Evolutionary conservation across 345 rosid genomes (phyloP), one percentile per base, ranked within the genome.

Genomic region (Lagerstroemia speciosa): DNA sequence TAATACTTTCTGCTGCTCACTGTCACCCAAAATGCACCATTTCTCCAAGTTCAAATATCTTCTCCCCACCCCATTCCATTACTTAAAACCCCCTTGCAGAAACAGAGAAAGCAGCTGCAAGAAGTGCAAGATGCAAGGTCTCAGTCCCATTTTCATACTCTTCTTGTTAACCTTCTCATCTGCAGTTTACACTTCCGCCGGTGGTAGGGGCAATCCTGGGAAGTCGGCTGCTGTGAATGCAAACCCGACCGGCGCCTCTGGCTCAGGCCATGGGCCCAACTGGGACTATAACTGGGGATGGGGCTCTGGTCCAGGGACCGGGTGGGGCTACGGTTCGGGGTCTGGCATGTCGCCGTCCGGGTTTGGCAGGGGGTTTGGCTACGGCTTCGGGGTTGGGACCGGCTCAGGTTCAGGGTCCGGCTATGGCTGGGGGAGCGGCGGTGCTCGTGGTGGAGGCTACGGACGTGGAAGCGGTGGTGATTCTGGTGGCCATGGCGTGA

Each of bases 311-410:
- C 98, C 98, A 3, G 78, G 80, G 10, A 76, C 81, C 4, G 93
- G 96, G 6, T 93, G 88, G 89, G 98, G 98, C 43, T 93, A 78
- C 46, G 98, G 98, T 32, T 80, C 96, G 0, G 98, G 98, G 17
- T 88, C 96, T 0, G 96, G 90, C 6, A 72, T 83, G 50, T 86
- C 97, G 0, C 93, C 90, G 0, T 82, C 72, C 24, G 98, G 98
- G 4, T 88, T 83, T 50, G 97, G 90, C 15, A 83, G 71, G 16
- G 96, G 96, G 9, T 88, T 41, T 45, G 97, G 97, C n/a, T 87
- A 8, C 57, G 98, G 98, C 11, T 70, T 83, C 0, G 97, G 92
- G 31, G 78, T 90, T 0, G 93, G 93, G 0, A 79, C 89, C 2
- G 97, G 98, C 0, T 87, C 86, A 0, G 97, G 96, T 3, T 84